Conservation (phyloP, 176 grass and related monocot species). For the Saccharum officinarum region DNA sequence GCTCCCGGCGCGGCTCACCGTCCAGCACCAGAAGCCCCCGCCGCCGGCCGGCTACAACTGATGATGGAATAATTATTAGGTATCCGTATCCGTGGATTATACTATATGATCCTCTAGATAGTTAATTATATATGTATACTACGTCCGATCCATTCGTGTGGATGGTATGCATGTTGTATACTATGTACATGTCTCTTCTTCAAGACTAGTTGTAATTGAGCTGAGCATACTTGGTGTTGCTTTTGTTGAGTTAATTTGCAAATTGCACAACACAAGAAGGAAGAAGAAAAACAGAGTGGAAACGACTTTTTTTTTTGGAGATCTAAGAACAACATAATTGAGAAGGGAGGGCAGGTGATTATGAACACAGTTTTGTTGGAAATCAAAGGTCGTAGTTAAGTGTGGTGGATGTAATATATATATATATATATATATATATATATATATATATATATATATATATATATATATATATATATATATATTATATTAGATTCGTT, state of each 20-base stretch:
- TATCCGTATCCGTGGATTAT: no score
- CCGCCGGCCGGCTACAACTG: slow-evolving; percentile 22
- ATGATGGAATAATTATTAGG: not conserved
- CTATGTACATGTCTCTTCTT: not conserved
- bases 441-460: no score
- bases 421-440: no score
- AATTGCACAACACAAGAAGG: not conserved
- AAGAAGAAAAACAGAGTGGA: not conserved
- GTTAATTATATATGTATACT: not conserved
- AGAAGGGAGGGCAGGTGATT: not conserved
- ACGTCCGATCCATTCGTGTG: not conserved
- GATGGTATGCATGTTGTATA: not conserved
- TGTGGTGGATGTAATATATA: slow-evolving; percentile 5
- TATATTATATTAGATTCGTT: not conserved
- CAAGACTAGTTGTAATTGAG: not conserved
- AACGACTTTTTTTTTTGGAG: not conserved
- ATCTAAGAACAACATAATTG: not conserved
- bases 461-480: no score
- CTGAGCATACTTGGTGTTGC: slow-evolving; percentile 7
- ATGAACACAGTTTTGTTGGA: slow-evolving; percentile 20
- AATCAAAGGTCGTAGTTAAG: not conserved
- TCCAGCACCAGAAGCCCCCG: slow-evolving; percentile 9
- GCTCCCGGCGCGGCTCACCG: slow-evolving; percentile 59
- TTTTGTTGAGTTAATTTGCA: not conserved
- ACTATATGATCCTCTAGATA: not conserved